Conservation (phyloP, 202 grass and related monocot species). For the Schoenoplectus triqueter region DNA sequence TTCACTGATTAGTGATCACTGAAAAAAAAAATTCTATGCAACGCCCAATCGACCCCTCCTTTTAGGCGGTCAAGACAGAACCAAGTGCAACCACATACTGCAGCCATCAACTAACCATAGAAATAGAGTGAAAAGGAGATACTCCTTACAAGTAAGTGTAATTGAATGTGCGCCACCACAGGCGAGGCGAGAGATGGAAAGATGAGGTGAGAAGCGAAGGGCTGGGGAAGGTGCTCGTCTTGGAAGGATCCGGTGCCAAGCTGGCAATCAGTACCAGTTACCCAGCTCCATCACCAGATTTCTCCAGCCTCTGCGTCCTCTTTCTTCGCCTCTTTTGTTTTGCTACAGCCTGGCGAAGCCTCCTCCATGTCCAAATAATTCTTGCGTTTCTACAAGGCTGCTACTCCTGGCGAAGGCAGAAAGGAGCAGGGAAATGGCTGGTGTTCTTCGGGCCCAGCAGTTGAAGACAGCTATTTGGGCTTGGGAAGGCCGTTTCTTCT, state of each 20-base stretch:
- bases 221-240: constrained; percentile 59
- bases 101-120: neutral
- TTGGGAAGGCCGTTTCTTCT: neutral
- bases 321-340: constrained; percentile 3
- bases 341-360: neutral
- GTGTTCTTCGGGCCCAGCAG: neutral
- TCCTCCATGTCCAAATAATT: constrained; percentile 11
- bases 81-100: no score
- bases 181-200: constrained; percentile 59
- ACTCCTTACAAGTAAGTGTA: constrained; percentile 57
- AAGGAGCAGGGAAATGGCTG: neutral
- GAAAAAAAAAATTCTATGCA: neutral
- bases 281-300: constrained; percentile 70
- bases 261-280: constrained; percentile 82
- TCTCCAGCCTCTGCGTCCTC: neutral
- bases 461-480: neutral
- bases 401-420: no score
- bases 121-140: neutral
- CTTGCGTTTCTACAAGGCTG: no score
- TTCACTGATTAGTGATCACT: neutral
- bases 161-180: constrained; percentile 89
- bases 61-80: neutral
- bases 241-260: constrained; percentile 60
- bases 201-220: constrained; percentile 51
- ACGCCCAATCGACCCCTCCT: neutral